Evolutionary conservation across 2,329 filamentous ascomycete genomes (phyloP).

Genomic region (Colletotrichum lini): DNA sequence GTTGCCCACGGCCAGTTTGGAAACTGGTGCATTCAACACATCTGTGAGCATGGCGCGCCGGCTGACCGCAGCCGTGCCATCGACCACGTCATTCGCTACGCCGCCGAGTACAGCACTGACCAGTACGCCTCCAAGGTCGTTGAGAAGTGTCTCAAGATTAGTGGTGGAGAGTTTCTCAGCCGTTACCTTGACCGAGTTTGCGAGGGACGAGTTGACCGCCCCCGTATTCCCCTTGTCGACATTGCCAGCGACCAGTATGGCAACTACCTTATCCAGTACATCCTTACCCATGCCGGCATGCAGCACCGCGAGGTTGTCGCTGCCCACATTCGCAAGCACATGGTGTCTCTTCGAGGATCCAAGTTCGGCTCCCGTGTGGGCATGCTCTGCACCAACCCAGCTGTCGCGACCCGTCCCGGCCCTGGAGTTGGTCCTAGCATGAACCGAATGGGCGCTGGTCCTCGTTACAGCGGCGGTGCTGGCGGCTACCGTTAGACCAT

Average conservation of each 20-base stretch:
- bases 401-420: conserved; percentile 88
- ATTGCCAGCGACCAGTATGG: conserved; percentile 99
- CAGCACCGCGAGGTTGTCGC: conserved; percentile 96
- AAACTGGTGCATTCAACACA: conserved; percentile 99
- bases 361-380: conserved; percentile 99
- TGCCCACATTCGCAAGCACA: conserved; percentile 96
- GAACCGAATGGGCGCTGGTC: conserved; percentile 69
- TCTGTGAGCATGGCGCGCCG: conserved; percentile 95
- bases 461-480: conserved; percentile 64
- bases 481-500: conserved; percentile 68
- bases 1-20: conserved; percentile 98
- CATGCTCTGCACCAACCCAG: conserved; percentile 98
- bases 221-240: conserved; percentile 96
- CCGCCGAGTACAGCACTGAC: conserved; percentile 97
- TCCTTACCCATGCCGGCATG: conserved; percentile 87
- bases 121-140: conserved; percentile 99
- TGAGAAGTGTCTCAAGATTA: conserved; percentile 98
- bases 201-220: conserved; percentile 89
- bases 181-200: conserved; percentile 96
- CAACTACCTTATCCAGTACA: conserved; percentile 98
- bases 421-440: conserved; percentile 81
- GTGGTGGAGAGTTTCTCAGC: conserved; percentile 88
- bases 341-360: conserved; percentile 97
- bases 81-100: conserved; percentile 94
- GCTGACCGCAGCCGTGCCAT: conserved; percentile 93